Base-by-base conservation (phyloP, 768 basidiomycete genomes). In the Boletus tomentosulus region DNA sequence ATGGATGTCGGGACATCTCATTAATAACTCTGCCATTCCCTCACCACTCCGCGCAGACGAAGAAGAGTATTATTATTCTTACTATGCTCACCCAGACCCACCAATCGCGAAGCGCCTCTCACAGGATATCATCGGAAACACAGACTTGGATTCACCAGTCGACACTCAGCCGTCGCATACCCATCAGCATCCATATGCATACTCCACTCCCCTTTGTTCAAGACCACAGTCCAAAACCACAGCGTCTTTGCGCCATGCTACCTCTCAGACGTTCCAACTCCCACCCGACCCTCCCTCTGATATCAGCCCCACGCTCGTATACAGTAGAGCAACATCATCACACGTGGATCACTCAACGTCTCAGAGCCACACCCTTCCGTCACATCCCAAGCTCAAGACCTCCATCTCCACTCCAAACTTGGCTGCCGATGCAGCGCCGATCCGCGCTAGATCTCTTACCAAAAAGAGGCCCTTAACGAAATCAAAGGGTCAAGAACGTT, bases 321-420 rank as follows among this genome's bases (percentile, higher is more conserved):
- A 42, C 22, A 11, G 15, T 8, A 24, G 46, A 11, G 4, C 34
- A 15, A 25, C 56, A 42, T 54, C 59, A 54, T 12, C 57, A 16
- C 59, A 46, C 2, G 56, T 49, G 1, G 59, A 49, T 0, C 57
- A 45, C 31, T 50, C 37, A 11, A 34, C 43, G 1, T 53, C 56
- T n/a, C 24, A 27, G 30, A 49, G 22, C 15, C 57, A 56, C 2
- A 27, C 50, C 0, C 50, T 24, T 10, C n/a, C 27, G 1, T 6
- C 11, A 9, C 59, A 56, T 12, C 38, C 51, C 3, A 57, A 50
- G 16, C 61, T 87, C 45, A 82, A 82, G 62, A 75, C 71, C 16
- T 85, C 84, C 19, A 71, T 77, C 8, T 90, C 87, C 1, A 83
- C 85, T 4, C 88, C 88, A 8, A 80, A 90, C 62, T 71, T 91